A percentile compares a stretch with the other conserved stretches of the same genome.
These are phyloP conservation scores for Apiosordaria backusii DNA, from an alignment of 495 filamentous ascomycete genomes.

Conservation along the genomic window DNA sequence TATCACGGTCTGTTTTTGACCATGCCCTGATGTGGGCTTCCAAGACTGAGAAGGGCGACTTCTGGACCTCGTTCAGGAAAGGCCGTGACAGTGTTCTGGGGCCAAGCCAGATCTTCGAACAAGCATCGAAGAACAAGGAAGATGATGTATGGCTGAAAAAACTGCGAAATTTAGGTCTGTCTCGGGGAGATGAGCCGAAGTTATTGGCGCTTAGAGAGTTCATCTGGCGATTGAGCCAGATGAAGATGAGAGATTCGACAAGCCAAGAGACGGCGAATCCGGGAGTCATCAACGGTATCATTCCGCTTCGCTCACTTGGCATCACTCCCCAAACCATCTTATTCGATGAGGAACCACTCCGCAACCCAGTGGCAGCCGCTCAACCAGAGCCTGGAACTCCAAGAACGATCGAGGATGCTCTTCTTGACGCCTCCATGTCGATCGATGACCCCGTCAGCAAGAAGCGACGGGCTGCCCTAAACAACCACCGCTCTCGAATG, in stretches of 20 bases:
- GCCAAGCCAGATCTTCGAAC: constrained; percentile 42
- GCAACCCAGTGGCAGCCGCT: constrained; percentile 19
- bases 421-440: constrained; percentile 87
- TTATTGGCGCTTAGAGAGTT: constrained; percentile 82
- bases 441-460: constrained; percentile 66
- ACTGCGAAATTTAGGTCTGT: constrained; percentile 79
- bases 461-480: constrained; percentile 53
- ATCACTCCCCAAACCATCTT: constrained; percentile 85
- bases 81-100: constrained; percentile 64
- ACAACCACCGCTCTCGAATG: constrained; percentile 48
- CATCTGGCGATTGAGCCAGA: constrained; percentile 78
- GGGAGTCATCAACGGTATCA: constrained; percentile 58
- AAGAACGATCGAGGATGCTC: constrained; percentile 82
- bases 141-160: constrained; percentile 92
- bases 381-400: constrained; percentile 44
- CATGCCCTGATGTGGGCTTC: constrained; percentile 81
- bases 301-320: constrained; percentile 64
- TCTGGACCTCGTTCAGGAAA: constrained; percentile 75
- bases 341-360: constrained; percentile 67
- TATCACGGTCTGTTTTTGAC: constrained; percentile 78
- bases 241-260: constrained; percentile 56
- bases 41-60: constrained; percentile 71
- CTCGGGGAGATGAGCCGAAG: constrained; percentile 83
- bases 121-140: constrained; percentile 75
- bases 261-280: constrained; percentile 30